Evolutionary conservation across 1,284 basidiomycete genomes (phyloP).

Genomic region (Apiotrichum siamense): DNA sequence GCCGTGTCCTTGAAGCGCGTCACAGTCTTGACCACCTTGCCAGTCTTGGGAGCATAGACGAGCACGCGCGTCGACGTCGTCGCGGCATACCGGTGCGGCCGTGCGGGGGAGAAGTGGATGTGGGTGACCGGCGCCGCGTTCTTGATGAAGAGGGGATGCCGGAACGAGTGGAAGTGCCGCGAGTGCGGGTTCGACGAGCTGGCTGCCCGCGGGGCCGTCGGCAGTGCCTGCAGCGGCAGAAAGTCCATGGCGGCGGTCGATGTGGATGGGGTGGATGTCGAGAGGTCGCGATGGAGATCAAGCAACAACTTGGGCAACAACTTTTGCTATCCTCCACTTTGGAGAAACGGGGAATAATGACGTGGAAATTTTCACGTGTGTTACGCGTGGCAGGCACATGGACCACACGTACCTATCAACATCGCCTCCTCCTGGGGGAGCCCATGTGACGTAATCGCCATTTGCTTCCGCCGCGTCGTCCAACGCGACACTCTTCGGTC

Average conservation of each 20-base stretch:
- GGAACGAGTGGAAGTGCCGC: constrained; percentile 46
- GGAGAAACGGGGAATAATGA: too few species aligned
- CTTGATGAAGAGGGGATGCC: constrained; percentile 59
- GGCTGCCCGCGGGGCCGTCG: constrained; percentile 36
- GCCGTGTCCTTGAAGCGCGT: constrained; percentile 95
- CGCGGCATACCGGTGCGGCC: constrained; percentile 89
- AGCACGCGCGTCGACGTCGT: constrained; percentile 90
- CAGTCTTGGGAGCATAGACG: constrained; percentile 91
- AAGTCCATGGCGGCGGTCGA: constrained; percentile 40
- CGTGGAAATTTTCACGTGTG: too few species aligned
- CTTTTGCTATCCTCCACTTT: too few species aligned
- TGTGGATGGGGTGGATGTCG: neutral
- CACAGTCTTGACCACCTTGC: constrained; percentile 92
- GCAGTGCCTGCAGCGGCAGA: constrained; percentile 39
- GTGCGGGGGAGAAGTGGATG: constrained; percentile 76
- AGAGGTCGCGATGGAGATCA: neutral
- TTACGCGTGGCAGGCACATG: too few species aligned
- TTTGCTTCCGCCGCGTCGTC: too few species aligned
- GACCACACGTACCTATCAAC: too few species aligned
- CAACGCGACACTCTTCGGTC: too few species aligned
- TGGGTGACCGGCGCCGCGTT: constrained; percentile 90
- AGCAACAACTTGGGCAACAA: neutral
- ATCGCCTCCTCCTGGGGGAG: too few species aligned
- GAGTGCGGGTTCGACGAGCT: constrained; percentile 44
- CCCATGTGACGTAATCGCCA: too few species aligned